Evolutionary conservation across 345 rosid genomes (phyloP).

Genomic region (Syzygium aqueum): DNA sequence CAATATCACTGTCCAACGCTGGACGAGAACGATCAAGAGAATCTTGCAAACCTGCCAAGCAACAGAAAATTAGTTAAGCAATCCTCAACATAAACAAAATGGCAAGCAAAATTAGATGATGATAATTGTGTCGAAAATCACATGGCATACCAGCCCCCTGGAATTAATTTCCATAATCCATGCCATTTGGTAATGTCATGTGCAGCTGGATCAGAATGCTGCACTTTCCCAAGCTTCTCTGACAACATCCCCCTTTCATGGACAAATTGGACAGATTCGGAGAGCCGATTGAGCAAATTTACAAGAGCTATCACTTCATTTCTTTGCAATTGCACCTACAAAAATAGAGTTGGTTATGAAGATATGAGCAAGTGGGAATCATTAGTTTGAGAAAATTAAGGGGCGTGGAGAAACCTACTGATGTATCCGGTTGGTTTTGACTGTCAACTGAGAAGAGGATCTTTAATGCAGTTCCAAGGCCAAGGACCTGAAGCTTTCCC

Average conservation of each 20-base stretch:
- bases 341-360: neutral
- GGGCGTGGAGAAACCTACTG: constrained; percentile 31
- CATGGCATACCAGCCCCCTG: neutral
- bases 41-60: neutral
- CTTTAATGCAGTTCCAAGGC: constrained; percentile 86
- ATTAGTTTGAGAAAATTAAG: neutral
- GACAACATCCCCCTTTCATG: constrained; percentile 32
- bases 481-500: constrained; percentile 98
- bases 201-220: neutral
- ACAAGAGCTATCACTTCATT: constrained; percentile 74
- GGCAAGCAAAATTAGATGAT: neutral
- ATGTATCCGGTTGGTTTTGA: constrained; percentile 27
- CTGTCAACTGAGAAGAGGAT: constrained; percentile 79
- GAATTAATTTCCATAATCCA: neutral
- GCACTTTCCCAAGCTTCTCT: neutral
- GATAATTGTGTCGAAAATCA: neutral
- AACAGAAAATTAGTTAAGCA: neutral
- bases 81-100: neutral
- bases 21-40: neutral
- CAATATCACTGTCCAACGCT: neutral
- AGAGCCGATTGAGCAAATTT: constrained; percentile 60
- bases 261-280: constrained; percentile 60
- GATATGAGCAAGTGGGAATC: neutral
- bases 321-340: constrained; percentile 59
- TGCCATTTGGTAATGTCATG: neutral